Percentiles rank a stretch among this genome's conserved stretches.
phyloP scores from a whole-genome alignment of 202 grass and related monocot species.

The Zizania palustris region DNA sequence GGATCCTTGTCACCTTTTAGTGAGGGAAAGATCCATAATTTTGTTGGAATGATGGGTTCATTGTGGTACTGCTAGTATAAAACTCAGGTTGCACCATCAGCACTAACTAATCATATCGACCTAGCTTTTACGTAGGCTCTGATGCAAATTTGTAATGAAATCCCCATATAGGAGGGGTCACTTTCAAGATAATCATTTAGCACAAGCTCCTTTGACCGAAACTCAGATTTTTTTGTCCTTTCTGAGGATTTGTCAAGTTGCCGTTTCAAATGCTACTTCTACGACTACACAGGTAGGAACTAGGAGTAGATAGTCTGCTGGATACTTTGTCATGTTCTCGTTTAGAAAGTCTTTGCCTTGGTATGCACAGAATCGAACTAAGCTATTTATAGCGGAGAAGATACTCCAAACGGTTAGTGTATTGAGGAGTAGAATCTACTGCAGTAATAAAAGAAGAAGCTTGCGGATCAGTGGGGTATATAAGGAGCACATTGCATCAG shows the following conservation, averaged over 20 bases:
- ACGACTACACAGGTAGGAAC: not conserved
- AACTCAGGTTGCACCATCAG: not conserved
- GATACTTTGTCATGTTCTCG: not conserved
- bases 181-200: not conserved
- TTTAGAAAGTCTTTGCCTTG: not conserved
- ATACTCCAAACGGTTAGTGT: not conserved
- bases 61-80: not conserved
- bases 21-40: constrained; percentile 41
- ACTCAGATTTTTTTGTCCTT: not conserved
- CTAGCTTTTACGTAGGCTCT: not conserved
- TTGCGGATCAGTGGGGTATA: not conserved
- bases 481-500: not conserved
- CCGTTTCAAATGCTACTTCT: not conserved
- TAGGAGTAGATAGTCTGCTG: not conserved
- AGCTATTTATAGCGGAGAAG: not conserved
- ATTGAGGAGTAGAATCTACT: not conserved
- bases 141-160: not conserved
- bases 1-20: constrained; percentile 53
- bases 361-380: not conserved
- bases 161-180: not conserved
- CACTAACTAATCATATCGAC: not conserved
- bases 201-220: not conserved
- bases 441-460: not conserved
- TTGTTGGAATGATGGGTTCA: constrained; percentile 26
- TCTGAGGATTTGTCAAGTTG: not conserved